These are phyloP conservation scores for Penicillium bialowiezense DNA, from an alignment of 495 filamentous ascomycete species.

Conservation along the genomic window DNA sequence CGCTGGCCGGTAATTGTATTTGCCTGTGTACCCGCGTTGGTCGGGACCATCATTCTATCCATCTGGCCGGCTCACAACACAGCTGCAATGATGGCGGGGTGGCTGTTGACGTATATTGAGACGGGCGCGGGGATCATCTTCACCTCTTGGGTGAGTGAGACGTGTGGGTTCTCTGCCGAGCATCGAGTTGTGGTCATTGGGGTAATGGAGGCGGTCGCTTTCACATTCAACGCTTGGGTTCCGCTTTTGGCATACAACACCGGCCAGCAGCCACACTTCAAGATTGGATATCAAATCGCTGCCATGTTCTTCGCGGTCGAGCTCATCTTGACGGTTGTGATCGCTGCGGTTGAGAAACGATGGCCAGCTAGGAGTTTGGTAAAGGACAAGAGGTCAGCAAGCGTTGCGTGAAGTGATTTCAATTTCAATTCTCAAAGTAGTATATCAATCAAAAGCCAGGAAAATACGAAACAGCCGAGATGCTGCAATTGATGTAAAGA, in stretches of 20 bases:
- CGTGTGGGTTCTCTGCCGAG: slow-evolving; percentile 9
- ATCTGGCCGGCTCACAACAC: slow-evolving; percentile 21
- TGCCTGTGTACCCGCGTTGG: slow-evolving; percentile 15
- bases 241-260: slow-evolving; percentile 20
- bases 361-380: too few relatives aligned
- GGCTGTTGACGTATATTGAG: slow-evolving; percentile 15
- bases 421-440: too few relatives aligned
- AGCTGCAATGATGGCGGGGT: slow-evolving; percentile 26
- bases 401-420: too few relatives aligned
- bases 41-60: slow-evolving; percentile 19
- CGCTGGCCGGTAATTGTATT: slow-evolving; percentile 18
- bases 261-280: slow-evolving; percentile 19
- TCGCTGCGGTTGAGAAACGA: neutral
- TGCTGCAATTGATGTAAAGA: too few relatives aligned
- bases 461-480: too few relatives aligned
- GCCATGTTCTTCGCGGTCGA: slow-evolving; percentile 5
- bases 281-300: slow-evolving; percentile 16
- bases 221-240: slow-evolving; percentile 8
- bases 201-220: slow-evolving; percentile 5
- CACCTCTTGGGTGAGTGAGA: slow-evolving; percentile 17
- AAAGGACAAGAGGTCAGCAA: too few relatives aligned
- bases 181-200: slow-evolving; percentile 4
- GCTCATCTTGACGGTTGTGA: neutral
- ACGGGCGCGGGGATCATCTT: slow-evolving; percentile 18
- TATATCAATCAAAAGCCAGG: too few relatives aligned